phyloP scores from a whole-genome alignment of 345 rosid species.

The Cardamine chenopodiifolia region DNA sequence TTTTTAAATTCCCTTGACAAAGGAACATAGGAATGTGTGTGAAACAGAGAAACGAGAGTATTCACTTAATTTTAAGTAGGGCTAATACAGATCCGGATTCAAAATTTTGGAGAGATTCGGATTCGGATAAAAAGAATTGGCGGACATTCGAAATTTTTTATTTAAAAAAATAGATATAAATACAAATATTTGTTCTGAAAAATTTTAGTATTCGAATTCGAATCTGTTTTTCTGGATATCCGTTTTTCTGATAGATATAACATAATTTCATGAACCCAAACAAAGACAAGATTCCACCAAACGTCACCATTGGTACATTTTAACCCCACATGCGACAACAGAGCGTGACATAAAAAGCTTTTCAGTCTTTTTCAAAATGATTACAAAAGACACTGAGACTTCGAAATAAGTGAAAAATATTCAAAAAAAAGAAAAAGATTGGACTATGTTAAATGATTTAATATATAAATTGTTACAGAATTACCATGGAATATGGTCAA shows the following conservation, averaged over 20 bases:
- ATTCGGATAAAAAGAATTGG: no score
- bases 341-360: slow-evolving; percentile 39
- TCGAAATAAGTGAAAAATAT: slow-evolving; percentile 15
- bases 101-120: no score
- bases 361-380: slow-evolving; percentile 20
- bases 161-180: no score
- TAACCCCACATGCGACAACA: slow-evolving; percentile 33
- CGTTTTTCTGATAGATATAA: no score
- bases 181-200: no score
- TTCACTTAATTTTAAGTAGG: no score
- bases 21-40: slow-evolving; percentile 24
- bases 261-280: slow-evolving; percentile 28
- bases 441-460: slow-evolving; percentile 2
- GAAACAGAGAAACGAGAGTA: slow-evolving; percentile 14
- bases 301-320: slow-evolving; percentile 24
- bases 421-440: background rate
- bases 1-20: no score
- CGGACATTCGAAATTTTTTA: no score
- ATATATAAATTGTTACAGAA: slow-evolving; percentile 21
- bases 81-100: no score
- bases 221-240: no score
- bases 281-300: slow-evolving; percentile 39
- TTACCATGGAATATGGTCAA: slow-evolving; percentile 35
- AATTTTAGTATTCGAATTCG: no score
- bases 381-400: slow-evolving; percentile 30